Evolutionary conservation across 768 basidiomycete species (phyloP).

Genomic region (Mycena capillaripes): DNA sequence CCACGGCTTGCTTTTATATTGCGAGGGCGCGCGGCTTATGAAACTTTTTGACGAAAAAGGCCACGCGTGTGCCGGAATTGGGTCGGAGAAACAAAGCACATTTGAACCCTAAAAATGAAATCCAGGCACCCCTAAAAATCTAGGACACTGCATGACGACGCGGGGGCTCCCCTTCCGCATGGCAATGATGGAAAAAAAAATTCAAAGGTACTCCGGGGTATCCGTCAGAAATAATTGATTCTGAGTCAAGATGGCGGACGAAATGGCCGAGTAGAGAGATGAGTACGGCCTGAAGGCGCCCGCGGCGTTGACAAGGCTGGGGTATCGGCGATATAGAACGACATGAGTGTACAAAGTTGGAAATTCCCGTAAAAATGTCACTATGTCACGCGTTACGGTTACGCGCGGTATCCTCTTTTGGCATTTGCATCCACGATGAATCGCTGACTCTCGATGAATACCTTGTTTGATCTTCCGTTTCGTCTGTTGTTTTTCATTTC

Average conservation of each 20-base stretch:
- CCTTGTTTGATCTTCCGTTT: no score
- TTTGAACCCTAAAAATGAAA: constrained; percentile 22
- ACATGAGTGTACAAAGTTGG: neutral
- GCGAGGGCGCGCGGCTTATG: constrained; percentile 25
- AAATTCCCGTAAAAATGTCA: neutral
- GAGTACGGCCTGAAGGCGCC: neutral
- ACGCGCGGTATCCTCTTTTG: neutral
- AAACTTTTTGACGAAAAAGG: constrained; percentile 26
- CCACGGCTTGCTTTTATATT: constrained; percentile 39
- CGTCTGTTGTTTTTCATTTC: constrained; percentile 10
- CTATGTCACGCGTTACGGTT: neutral
- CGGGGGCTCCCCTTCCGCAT: constrained; percentile 1
- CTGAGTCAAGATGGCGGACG: neutral
- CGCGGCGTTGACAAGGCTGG: neutral
- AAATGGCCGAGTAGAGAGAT: neutral
- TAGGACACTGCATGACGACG: constrained; percentile 27
- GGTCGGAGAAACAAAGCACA: neutral
- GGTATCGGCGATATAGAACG: neutral
- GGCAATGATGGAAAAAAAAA: neutral
- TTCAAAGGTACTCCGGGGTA: neutral
- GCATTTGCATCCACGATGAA: neutral
- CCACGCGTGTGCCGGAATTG: neutral
- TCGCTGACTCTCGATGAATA: no score
- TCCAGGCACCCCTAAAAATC: neutral
- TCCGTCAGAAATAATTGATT: neutral